Base-by-base conservation (phyloP, 495 filamentous ascomycete genomes). In the Podospora bellae-mahoneyi region DNA sequence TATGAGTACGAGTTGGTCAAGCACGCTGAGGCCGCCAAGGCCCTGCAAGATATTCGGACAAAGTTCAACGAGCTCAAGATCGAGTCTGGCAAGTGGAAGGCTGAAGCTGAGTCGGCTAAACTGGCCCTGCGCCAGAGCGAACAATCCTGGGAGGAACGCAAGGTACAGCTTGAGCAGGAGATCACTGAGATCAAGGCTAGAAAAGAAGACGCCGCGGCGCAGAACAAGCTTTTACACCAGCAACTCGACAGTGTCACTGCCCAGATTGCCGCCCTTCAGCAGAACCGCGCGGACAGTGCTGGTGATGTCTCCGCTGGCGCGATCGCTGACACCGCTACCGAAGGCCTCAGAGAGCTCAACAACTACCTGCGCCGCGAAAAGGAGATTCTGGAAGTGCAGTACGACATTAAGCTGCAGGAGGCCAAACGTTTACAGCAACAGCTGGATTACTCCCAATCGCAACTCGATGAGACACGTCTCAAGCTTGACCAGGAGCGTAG, bases 321-420 rank as follows among this genome's bases (percentile, higher is more conserved):
- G 5, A 78, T 84, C 10, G 68, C 75, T 5, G 83, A 85, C 56
- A 78, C 78, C 39, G 87, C 85, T 53, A 76, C 88, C 19, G 90
- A 92, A 66, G 90, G 91, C 67, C 85, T 97, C 28, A 90, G 94
- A 66, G 93, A 97, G 73, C 84, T 98, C 54, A 93, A 96, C 78
- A 89, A 86, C 62, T 98, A 92, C 78, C 81, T 98, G 64, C 89
- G 96, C n/a, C 88, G 91, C 58, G 96, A 98, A 80, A 98, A 97
- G 80, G 94, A 98, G 73, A 98, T 99, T 71, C 88, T 97, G 3
- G 94, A 98, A 67, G 92, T 97, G 6, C 94, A 98, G 73, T 92
- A 92, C 68, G 92, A 97, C 69, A 84, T 97, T 39, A 92, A 92
- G 60, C 81, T 89, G 0, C 91, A 97, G 74, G 95, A 97, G 74